These are phyloP conservation scores for Coprinellus micaceus DNA, from an alignment of 768 basidiomycete species.

Conservation along the genomic window DNA sequence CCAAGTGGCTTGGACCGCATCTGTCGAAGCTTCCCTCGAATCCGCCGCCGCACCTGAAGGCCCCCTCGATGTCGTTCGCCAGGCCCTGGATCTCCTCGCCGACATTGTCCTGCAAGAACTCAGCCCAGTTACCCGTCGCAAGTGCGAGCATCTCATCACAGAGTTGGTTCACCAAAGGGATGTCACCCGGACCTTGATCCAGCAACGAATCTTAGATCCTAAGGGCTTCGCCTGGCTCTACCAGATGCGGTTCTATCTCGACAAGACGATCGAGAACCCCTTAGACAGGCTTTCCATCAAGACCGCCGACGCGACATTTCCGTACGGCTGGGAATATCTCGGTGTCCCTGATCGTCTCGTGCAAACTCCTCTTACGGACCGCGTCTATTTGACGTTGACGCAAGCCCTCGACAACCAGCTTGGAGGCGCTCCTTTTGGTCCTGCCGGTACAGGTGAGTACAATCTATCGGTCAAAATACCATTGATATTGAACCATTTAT, in stretches of 20 bases:
- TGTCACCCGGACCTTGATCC: constrained; percentile 78
- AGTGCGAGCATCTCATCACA: constrained; percentile 98
- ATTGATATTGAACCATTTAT: constrained; percentile 3
- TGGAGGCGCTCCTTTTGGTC: constrained; percentile 96
- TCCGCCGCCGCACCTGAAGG: constrained; percentile 50
- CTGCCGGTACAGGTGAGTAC: constrained; percentile 85
- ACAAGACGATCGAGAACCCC: constrained; percentile 65
- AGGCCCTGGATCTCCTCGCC: constrained; percentile 91
- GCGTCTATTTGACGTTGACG: constrained; percentile 93
- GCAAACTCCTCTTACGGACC: constrained; percentile 95
- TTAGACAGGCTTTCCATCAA: constrained; percentile 77
- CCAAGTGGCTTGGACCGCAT: constrained; percentile 91
- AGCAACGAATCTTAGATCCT: constrained; percentile 57
- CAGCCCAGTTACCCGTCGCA: constrained; percentile 85
- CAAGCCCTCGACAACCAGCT: constrained; percentile 94
- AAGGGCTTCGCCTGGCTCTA: constrained; percentile 90
- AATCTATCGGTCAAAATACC: constrained; percentile 1
- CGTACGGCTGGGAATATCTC: constrained; percentile 98
- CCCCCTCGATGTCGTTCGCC: constrained; percentile 69
- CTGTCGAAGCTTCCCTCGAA: constrained; percentile 72
- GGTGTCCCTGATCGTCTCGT: constrained; percentile 96
- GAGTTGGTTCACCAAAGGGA: constrained; percentile 98
- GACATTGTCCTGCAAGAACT: constrained; percentile 94
- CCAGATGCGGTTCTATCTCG: constrained; percentile 97
- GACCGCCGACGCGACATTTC: constrained; percentile 89